A percentile compares a stretch with the other conserved stretches of the same genome.
These are phyloP conservation scores for Volvariella volvacea DNA, from an alignment of 1,284 basidiomycete species.

Conservation along the genomic window DNA sequence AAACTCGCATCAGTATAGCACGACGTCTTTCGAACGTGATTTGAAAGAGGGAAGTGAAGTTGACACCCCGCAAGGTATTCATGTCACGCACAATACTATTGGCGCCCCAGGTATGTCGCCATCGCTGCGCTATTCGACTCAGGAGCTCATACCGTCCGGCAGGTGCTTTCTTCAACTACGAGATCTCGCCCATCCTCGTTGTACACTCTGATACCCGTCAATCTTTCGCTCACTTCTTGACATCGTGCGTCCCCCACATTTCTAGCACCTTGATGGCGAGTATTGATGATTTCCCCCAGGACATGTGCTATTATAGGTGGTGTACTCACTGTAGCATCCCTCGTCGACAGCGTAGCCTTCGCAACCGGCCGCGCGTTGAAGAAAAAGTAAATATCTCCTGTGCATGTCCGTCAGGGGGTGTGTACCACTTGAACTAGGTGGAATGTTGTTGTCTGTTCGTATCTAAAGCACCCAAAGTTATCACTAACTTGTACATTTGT, in stretches of 20 bases:
- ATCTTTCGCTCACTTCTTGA: constrained; percentile 95
- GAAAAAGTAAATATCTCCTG: constrained; percentile 29
- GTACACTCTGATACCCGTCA: constrained; percentile 88
- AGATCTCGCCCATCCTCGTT: constrained; percentile 95
- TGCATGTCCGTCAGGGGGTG: no score
- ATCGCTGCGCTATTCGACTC: not conserved
- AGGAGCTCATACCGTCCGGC: not conserved
- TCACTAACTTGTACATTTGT: no score
- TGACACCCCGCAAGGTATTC: constrained; percentile 64
- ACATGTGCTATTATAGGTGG: constrained; percentile 98
- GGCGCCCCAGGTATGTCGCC: constrained; percentile 63
- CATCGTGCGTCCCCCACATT: constrained; percentile 62
- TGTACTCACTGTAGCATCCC: constrained; percentile 88
- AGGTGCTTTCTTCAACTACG: constrained; percentile 96
- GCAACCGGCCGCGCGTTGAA: constrained; percentile 64
- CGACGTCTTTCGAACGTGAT: constrained; percentile 95
- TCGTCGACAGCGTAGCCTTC: constrained; percentile 89
- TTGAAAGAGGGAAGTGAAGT: constrained; percentile 54
- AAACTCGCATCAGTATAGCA: constrained; percentile 88
- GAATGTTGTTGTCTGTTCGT: no score
- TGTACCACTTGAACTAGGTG: no score
- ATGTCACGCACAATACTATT: constrained; percentile 73
- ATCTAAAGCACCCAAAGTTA: no score
- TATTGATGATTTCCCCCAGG: constrained; percentile 31
- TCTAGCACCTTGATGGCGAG: not conserved